Evolutionary conservation across 148 eudicot species (phyloP), one percentile per base, ranked within the genome.

Genomic region (Beta vulgaris): DNA sequence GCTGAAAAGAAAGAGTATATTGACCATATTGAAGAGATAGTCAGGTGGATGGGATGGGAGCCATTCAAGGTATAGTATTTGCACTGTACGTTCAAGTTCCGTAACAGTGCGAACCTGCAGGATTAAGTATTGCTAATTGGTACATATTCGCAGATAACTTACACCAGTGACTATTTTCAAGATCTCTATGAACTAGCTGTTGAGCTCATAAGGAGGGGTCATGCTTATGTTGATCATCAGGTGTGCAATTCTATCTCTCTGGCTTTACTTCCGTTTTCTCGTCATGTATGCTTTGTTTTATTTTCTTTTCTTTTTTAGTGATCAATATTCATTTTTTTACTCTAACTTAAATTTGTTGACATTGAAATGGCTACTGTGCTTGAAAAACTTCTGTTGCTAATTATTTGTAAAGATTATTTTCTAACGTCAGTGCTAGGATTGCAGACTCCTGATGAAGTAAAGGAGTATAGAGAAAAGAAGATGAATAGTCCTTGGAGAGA

Each of bases 401-500:
- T 70, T 42, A 8, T 61, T 21, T 69, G 44, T 37, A 4, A 66
- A 59, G 54, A 26, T 46, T 37, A 44, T 67, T 77, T 23, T 16
- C 18, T 68, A 62, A 31, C 32, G 15, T 74, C 25, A 31, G 49
- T 69, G 63, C 64, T 74, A 46, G 29, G 29, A 40, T 76, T 81
- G 35, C 83, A 91, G 98, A 90, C 89, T 44, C 84, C 90, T 73
- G 98, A 95, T 63, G 94, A 95, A 76, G 83, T 92, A 81, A 95
- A 95, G 76, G 94, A 92, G 77, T 91, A 81, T 60, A 87, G 97
- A 79, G 96, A 90, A 77, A 90, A 95, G 76, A 90, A 87, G 88
- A 82, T 85, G 96, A 89, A 92, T 84, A 95, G 97, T 83, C 98
- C 98, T 46, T 95, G 94, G 97, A 91, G 99, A 81, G 93, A 92